Percentiles rank a stretch among this genome's conserved stretches.
phyloP scores from a whole-genome alignment of 2,329 filamentous ascomycete species.

The Alternaria incomplexa region DNA sequence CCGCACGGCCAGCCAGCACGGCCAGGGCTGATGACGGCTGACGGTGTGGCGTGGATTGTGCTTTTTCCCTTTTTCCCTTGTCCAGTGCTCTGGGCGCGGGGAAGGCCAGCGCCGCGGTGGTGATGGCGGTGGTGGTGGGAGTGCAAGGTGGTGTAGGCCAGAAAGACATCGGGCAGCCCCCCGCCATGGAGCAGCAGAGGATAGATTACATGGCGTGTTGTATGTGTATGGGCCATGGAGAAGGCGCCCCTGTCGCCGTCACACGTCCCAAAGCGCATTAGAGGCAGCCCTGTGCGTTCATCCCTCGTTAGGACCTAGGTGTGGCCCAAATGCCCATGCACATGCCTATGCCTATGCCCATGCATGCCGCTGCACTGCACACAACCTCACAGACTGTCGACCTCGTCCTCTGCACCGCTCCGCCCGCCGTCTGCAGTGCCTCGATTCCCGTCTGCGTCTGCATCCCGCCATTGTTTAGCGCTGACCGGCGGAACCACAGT shows the following conservation, averaged over 20 bases:
- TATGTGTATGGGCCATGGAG: slow-evolving; percentile 17
- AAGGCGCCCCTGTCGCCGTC: slow-evolving; percentile 20
- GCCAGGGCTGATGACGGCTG: slow-evolving; percentile 14
- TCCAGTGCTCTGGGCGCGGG: slow-evolving; percentile 9
- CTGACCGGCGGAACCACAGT: slow-evolving; percentile 15
- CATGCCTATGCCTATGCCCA: slow-evolving; percentile 10
- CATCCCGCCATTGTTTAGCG: slow-evolving; percentile 11
- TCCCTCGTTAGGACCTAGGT: slow-evolving; percentile 17
- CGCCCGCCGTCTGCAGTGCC: slow-evolving; percentile 8
- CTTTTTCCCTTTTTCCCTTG: slow-evolving; percentile 18
- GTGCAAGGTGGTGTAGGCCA: background rate
- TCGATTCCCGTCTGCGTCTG: background rate
- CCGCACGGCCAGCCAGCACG: slow-evolving; percentile 8
- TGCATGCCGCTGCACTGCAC: slow-evolving; percentile 7
- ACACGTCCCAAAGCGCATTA: slow-evolving; percentile 17
- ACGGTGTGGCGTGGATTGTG: slow-evolving; percentile 14
- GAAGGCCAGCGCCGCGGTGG: background rate
- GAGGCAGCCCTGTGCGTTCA: slow-evolving; percentile 21
- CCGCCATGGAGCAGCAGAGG: slow-evolving; percentile 1
- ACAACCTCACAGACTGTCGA: slow-evolving; percentile 9
- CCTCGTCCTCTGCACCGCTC: slow-evolving; percentile 1
- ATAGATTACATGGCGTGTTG: slow-evolving; percentile 4
- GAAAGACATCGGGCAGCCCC: background rate
- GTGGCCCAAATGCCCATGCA: slow-evolving; percentile 11
- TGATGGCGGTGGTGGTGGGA: background rate